Percentiles rank a stretch among this genome's conserved stretches.
Evolutionary conservation across 1,284 basidiomycete species (phyloP).

Genomic region (Marasmius fiardii): DNA sequence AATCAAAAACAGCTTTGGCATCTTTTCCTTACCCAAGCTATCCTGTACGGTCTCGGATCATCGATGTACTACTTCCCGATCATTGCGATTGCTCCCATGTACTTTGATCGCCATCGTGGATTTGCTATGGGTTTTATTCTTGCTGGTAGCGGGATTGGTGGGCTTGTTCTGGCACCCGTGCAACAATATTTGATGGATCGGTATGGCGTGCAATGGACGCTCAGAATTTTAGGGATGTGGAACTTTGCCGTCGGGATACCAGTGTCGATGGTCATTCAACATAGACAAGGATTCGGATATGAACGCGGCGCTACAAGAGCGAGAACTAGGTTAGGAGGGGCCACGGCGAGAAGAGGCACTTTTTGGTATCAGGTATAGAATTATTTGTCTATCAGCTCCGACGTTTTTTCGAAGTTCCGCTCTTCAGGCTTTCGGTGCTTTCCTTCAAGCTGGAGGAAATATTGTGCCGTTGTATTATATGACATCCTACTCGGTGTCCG

Average conservation of each 20-base stretch:
- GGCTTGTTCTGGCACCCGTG: conserved; percentile 40
- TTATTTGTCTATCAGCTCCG: background rate
- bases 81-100: conserved; percentile 39
- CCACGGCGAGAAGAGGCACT: conserved; percentile 36
- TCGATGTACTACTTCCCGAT: conserved; percentile 44
- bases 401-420: background rate
- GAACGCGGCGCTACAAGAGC: conserved; percentile 9
- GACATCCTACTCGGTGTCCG: conserved; percentile 37
- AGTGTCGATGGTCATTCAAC: conserved; percentile 30
- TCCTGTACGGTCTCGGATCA: conserved; percentile 41
- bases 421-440: conserved; percentile 34
- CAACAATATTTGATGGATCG: conserved; percentile 34
- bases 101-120: conserved; percentile 42
- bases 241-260: conserved; percentile 37
- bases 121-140: conserved; percentile 44
- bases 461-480: conserved; percentile 42
- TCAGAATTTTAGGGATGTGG: conserved; percentile 38
- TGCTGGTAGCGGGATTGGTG: conserved; percentile 38
- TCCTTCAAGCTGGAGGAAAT: conserved; percentile 43
- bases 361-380: conserved; percentile 37
- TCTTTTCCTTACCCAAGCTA: conserved; percentile 38
- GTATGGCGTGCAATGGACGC: conserved; percentile 33
- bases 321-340: conserved; percentile 28
- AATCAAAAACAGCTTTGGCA: conserved; percentile 37
- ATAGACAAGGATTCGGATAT: conserved; percentile 23